These are phyloP conservation scores for Orychophragmus violaceus DNA, from an alignment of 345 rosid species.

Conservation along the genomic window DNA sequence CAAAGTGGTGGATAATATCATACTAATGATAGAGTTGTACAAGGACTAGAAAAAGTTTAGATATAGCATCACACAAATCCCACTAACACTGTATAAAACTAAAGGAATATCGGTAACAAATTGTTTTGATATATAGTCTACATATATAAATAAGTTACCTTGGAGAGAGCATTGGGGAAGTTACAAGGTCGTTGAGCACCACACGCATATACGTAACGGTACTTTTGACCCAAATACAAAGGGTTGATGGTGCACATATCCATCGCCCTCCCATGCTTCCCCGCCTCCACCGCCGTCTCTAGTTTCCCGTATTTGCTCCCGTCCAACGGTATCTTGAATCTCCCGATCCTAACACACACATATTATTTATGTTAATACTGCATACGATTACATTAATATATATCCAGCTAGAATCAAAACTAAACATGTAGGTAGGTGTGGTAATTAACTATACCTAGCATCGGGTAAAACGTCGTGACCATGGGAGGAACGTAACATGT, in stretches of 20 bases:
- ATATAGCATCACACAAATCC: neutral
- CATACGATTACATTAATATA: neutral
- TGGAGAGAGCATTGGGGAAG: conserved; percentile 92
- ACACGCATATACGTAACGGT: conserved; percentile 87
- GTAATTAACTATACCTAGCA: conserved; percentile 45
- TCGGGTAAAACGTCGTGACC: conserved; percentile 72
- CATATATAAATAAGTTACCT: conserved; percentile 35
- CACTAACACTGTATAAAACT: neutral
- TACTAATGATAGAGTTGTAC: too few species aligned
- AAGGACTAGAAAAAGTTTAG: too few species aligned
- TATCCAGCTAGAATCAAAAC: neutral
- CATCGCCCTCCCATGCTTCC: conserved; percentile 93
- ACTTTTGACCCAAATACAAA: conserved; percentile 52
- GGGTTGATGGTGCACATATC: conserved; percentile 98
- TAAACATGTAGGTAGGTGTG: neutral
- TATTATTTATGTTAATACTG: neutral
- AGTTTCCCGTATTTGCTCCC: conserved; percentile 70
- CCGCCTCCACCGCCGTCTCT: conserved; percentile 77
- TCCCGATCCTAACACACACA: conserved; percentile 60
- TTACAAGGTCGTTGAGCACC: conserved; percentile 93
- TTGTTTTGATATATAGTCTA: neutral
- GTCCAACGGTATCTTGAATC: conserved; percentile 79
- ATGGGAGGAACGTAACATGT: conserved; percentile 58
- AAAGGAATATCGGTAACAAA: neutral
- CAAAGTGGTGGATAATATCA: too few species aligned